These are phyloP conservation scores for Thuja plicata DNA, from an alignment of 83 land plant genomes.

Conservation along the genomic window DNA sequence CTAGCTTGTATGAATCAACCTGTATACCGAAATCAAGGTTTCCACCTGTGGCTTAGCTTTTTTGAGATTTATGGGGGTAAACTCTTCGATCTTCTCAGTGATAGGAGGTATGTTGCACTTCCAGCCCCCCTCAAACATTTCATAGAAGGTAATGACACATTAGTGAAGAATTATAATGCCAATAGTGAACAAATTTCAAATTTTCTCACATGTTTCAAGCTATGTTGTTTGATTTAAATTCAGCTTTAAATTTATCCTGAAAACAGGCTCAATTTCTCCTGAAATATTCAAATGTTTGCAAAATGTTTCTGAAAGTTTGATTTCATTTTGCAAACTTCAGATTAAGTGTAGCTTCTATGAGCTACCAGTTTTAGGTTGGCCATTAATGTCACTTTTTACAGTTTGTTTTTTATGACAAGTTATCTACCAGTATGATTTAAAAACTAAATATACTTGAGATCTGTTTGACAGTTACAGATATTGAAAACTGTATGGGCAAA, in stretches of 20 bases:
- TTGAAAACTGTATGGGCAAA: background rate
- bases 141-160: too few species aligned
- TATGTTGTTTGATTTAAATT: background rate
- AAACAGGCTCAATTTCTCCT: background rate
- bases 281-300: background rate
- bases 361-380: background rate
- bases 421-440: background rate
- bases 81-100: conserved; percentile 95
- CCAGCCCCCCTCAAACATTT: too few species aligned
- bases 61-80: conserved; percentile 99
- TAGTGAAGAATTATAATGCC: too few species aligned
- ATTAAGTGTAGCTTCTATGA: background rate
- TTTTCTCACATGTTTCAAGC: background rate
- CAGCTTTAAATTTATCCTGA: background rate
- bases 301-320: background rate
- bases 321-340: background rate
- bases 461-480: background rate
- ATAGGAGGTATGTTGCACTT: conserved; percentile 59
- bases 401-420: background rate
- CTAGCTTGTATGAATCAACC: conserved; percentile 78
- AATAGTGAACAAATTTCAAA: too few species aligned
- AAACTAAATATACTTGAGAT: background rate
- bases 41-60: conserved; percentile 94
- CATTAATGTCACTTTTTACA: background rate
- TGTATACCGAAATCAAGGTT: conserved; percentile 67